A percentile compares a stretch with the other conserved stretches of the same genome.
phyloP scores from a whole-genome alignment of 192 early-diverging fungal genomes.

The Podila minutissima region DNA sequence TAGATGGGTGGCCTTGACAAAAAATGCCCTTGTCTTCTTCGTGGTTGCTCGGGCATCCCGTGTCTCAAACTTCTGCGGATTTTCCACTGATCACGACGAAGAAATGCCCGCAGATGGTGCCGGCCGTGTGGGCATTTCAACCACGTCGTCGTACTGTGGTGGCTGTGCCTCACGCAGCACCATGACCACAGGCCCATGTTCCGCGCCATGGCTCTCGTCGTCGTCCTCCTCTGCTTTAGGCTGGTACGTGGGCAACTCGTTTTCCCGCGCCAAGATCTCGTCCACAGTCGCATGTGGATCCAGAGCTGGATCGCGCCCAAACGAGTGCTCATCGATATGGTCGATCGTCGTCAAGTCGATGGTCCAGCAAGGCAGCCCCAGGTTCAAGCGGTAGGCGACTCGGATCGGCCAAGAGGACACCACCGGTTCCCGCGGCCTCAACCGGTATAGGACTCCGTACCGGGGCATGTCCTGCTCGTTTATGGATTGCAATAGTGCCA shows the following conservation, averaged over 20 bases:
- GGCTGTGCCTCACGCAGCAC: slow-evolving; percentile 24
- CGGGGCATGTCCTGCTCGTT: slow-evolving; percentile 44
- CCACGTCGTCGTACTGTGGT: slow-evolving; percentile 30
- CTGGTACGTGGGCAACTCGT: slow-evolving; percentile 34
- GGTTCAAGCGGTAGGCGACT: slow-evolving; percentile 19
- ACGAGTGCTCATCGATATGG: slow-evolving; percentile 43
- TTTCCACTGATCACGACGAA: background rate
- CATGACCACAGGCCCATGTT: background rate
- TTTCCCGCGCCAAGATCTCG: slow-evolving; percentile 35
- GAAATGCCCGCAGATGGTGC: background rate
- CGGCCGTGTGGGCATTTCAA: slow-evolving; percentile 1
- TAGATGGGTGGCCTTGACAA: too few relatives aligned
- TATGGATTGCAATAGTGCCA: slow-evolving; percentile 14
- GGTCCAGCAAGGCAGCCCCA: slow-evolving; percentile 23
- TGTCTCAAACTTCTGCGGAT: background rate
- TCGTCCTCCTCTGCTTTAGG: slow-evolving; percentile 20
- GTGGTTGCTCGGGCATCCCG: too few relatives aligned
- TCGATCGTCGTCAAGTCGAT: slow-evolving; percentile 37
- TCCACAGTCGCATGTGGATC: slow-evolving; percentile 35
- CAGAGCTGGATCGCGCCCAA: slow-evolving; percentile 28
- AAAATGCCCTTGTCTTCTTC: too few relatives aligned
- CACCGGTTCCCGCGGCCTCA: slow-evolving; percentile 5
- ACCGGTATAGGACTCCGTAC: slow-evolving; percentile 36
- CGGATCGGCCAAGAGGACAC: background rate
- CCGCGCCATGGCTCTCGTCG: background rate